These are phyloP conservation scores for Pythium guiyangense DNA, from an alignment of 352 stramenopile species.

Conservation along the genomic window DNA sequence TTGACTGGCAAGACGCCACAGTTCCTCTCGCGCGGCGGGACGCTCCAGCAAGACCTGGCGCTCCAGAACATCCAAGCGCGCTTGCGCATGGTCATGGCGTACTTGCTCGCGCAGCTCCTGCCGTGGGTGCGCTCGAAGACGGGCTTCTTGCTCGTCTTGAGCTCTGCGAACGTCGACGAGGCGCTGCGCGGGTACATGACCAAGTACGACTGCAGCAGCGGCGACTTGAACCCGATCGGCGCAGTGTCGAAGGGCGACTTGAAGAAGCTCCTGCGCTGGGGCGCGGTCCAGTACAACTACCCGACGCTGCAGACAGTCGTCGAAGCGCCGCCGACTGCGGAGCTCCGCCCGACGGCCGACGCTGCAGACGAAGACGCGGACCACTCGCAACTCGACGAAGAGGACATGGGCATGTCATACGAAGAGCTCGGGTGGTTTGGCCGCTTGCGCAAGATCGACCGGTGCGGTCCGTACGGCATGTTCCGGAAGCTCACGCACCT, in stretches of 20 bases:
- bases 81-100: conserved; percentile 98
- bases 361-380: conserved; percentile 51
- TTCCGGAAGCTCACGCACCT: conserved; percentile 82
- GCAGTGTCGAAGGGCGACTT: conserved; percentile 95
- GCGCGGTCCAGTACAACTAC: conserved; percentile 89
- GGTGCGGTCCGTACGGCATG: conserved; percentile 95
- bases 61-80: conserved; percentile 99
- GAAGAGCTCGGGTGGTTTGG: conserved; percentile 96
- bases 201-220: conserved; percentile 99
- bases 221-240: conserved; percentile 98
- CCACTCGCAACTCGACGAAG: conserved; percentile 96
- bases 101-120: conserved; percentile 97
- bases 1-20: conserved; percentile 89
- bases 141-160: conserved; percentile 97
- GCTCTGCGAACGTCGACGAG: conserved; percentile 98
- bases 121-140: conserved; percentile 94
- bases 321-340: conserved; percentile 92
- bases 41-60: conserved; percentile 92
- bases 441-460: conserved; percentile 93
- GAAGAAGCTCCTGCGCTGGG: conserved; percentile 95
- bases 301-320: conserved; percentile 90
- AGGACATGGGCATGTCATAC: conserved; percentile 99
- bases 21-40: conserved; percentile 89
- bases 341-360: conserved; percentile 87
- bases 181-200: conserved; percentile 98